Conservation (phyloP, 768 basidiomycete genomes). For the Mycena chlorophos region DNA sequence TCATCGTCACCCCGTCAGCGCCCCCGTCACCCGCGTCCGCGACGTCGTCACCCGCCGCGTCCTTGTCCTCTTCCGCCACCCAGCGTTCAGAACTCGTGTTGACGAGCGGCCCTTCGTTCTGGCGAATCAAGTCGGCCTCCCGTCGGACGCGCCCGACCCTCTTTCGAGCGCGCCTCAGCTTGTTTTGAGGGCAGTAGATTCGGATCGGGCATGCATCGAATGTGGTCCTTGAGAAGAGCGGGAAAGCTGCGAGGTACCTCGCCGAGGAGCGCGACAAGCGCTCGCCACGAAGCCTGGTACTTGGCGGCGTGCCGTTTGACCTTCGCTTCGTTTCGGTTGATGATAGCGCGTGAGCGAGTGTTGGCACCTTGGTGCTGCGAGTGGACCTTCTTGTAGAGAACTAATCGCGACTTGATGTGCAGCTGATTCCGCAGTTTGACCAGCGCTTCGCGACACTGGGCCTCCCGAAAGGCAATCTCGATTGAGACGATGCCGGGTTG, state of each 20-base stretch:
- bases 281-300: slow-evolving; percentile 8
- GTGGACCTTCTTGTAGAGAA: slow-evolving; percentile 3
- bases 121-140: background rate
- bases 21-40: background rate
- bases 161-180: background rate
- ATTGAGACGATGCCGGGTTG: background rate
- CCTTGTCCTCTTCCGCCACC: background rate
- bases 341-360: slow-evolving; percentile 6
- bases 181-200: background rate
- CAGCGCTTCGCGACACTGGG: slow-evolving; percentile 7
- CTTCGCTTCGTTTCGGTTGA: slow-evolving; percentile 11
- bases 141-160: background rate
- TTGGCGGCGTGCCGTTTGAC: slow-evolving; percentile 1
- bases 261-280: slow-evolving; percentile 1
- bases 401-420: background rate
- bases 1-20: background rate
- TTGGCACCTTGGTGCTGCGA: slow-evolving; percentile 4
- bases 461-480: slow-evolving; percentile 2
- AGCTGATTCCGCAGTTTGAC: slow-evolving; percentile 5
- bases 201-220: background rate
- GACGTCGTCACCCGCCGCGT: background rate
- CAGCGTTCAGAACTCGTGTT: background rate
- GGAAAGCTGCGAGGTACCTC: background rate
- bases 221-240: background rate
- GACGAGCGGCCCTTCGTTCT: background rate